Evolutionary conservation across 2,329 filamentous ascomycete species (phyloP), one percentile per base, ranked within the genome.

Genomic region (Colletotrichum destructivum): DNA sequence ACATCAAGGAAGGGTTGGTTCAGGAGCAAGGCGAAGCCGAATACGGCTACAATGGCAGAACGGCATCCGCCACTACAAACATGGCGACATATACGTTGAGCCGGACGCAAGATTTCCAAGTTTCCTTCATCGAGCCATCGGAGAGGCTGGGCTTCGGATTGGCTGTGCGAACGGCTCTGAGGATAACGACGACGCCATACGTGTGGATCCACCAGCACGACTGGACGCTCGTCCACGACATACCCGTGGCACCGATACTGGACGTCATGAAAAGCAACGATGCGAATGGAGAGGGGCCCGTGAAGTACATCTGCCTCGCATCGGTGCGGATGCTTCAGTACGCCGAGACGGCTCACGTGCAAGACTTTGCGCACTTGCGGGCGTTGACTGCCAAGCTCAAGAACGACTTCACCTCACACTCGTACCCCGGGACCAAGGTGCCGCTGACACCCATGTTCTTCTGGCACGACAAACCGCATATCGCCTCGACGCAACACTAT

Each of bases 181-280:
- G 87, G 3, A 64, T 82, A 6, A 81, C 83, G 0, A 73, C 78
- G 15, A 89, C 88, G 1, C 85, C 86, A 0, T 88, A 88, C 56
- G 86, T 88, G 18, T 89, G 88, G 87, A 78, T 89, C 0, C 87
- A 89, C 72, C 88, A 89, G 77, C 88, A 89, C 75, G 88, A 89
- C 77, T 89, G 88, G 88, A 80, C 82, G 7, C 77, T 89, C 0
- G 79, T 84, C 18, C 77, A 82, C 2, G 78, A 84, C 57, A 80
- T 89, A 4, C 87, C 87, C 0, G 70, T 88, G 2, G 69, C 74
- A 1, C 74, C 82, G 1, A 76, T 89, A 16, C 75, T 89, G 2
- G 77, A 83, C 2, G 79, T 86, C 49, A 89, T 89, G 87, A 75
- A 76, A 1, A 79, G 82, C 1, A 77, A 82, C 26, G 66, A 72